Conservation (phyloP, 1,139 yeast species). For the Taphrina flavorubra region DNA sequence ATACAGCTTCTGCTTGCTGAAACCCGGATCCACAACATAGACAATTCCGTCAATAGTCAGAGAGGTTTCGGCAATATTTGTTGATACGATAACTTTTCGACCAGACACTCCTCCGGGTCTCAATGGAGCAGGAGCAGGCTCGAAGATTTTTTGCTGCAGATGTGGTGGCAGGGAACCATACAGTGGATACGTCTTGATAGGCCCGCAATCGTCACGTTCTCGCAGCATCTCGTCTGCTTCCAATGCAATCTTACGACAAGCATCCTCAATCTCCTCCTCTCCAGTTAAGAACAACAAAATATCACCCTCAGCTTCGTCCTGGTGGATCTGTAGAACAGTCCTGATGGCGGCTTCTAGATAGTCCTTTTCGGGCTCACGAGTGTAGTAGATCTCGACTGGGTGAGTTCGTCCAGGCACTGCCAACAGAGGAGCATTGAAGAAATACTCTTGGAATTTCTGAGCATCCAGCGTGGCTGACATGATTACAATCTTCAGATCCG, state of each 20-base stretch:
- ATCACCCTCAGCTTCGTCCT: slow-evolving; percentile 94
- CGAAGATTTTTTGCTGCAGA: slow-evolving; percentile 91
- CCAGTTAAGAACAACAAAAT: slow-evolving; percentile 88
- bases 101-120: slow-evolving; percentile 82
- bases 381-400: slow-evolving; percentile 95
- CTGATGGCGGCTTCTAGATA: slow-evolving; percentile 92
- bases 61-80: slow-evolving; percentile 97
- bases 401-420: slow-evolving; percentile 98
- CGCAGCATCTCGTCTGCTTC: slow-evolving; percentile 88
- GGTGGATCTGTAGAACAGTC: slow-evolving; percentile 94
- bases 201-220: slow-evolving; percentile 83
- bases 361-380: slow-evolving; percentile 95
- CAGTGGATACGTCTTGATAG: slow-evolving; percentile 83
- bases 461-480: slow-evolving; percentile 99
- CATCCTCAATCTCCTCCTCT: slow-evolving; percentile 98
- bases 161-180: slow-evolving; percentile 96
- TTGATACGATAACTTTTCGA: slow-evolving; percentile 88
- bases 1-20: slow-evolving; percentile 93
- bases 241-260: slow-evolving; percentile 81
- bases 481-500: slow-evolving; percentile 86
- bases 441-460: slow-evolving; percentile 88
- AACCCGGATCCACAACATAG: slow-evolving; percentile 97
- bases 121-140: slow-evolving; percentile 75
- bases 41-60: slow-evolving; percentile 97
- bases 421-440: slow-evolving; percentile 86